Evolutionary conservation across 768 basidiomycete genomes (phyloP).

Genomic region (Hericium coralloides): DNA sequence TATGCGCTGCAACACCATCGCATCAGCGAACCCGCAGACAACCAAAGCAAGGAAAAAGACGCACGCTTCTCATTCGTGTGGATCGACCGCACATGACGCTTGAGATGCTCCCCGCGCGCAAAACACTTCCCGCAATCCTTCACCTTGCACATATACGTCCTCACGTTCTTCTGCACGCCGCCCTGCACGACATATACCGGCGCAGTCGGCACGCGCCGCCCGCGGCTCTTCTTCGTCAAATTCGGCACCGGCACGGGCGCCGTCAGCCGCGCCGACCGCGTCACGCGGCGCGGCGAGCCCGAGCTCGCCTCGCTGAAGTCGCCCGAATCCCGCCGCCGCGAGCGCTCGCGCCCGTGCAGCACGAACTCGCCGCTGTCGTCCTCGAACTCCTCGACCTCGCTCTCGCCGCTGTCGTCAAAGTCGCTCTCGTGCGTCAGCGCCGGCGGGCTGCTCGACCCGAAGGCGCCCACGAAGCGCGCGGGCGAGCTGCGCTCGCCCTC

Average conservation of each 20-base stretch:
- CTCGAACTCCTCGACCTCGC: slow-evolving; percentile 7
- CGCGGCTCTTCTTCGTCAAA: slow-evolving; percentile 73
- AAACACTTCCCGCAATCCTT: slow-evolving; percentile 84
- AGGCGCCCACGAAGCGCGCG: slow-evolving; percentile 4
- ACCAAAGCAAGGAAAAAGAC: slow-evolving; percentile 23
- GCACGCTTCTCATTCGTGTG: slow-evolving; percentile 91
- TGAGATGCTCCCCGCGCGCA: slow-evolving; percentile 81
- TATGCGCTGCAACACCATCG: slow-evolving; percentile 46
- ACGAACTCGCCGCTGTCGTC: slow-evolving; percentile 12
- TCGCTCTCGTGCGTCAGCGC: slow-evolving; percentile 10
- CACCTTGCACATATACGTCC: slow-evolving; percentile 63
- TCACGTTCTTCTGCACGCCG: slow-evolving; percentile 20
- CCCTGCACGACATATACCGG: slow-evolving; percentile 19
- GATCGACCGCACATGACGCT: slow-evolving; percentile 80
- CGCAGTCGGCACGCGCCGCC: slow-evolving; percentile 62
- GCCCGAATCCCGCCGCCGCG: slow-evolving; percentile 5
- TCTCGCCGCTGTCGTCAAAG: slow-evolving; percentile 12
- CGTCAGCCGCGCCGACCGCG: slow-evolving; percentile 29
- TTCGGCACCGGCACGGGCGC: slow-evolving; percentile 67
- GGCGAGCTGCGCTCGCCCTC: not conserved
- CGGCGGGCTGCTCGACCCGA: slow-evolving; percentile 12
- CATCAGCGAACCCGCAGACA: slow-evolving; percentile 7
- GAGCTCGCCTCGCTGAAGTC: slow-evolving; percentile 10
- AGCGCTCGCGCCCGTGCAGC: not conserved
- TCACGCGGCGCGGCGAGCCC: slow-evolving; percentile 6